Percentiles rank a stretch among this genome's conserved stretches.
These are phyloP conservation scores for Millerozyma miso DNA, from an alignment of 805 yeast genomes.

Conservation along the genomic window DNA sequence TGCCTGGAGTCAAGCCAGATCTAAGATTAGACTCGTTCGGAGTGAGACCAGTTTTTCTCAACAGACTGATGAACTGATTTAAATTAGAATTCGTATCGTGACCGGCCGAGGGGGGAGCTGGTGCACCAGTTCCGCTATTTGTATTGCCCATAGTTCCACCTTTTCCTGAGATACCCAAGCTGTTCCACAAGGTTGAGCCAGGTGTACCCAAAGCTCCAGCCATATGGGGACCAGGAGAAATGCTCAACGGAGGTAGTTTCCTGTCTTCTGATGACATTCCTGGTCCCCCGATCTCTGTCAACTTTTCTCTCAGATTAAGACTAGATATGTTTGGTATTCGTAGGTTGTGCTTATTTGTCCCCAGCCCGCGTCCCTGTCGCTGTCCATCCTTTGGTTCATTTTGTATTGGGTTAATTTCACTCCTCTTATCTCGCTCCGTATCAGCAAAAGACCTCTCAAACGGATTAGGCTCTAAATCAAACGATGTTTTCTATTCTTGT, in stretches of 20 bases:
- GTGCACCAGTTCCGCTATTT: not conserved
- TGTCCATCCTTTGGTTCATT: slow-evolving; percentile 8
- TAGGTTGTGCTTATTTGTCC: slow-evolving; percentile 31
- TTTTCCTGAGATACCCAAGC: slow-evolving; percentile 40
- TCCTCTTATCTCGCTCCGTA: slow-evolving; percentile 31
- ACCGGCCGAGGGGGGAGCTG: slow-evolving; percentile 5
- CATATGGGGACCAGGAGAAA: slow-evolving; percentile 40
- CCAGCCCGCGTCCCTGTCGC: not conserved
- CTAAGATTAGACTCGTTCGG: slow-evolving; percentile 74
- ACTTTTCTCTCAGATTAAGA: slow-evolving; percentile 13
- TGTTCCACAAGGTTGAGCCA: slow-evolving; percentile 46
- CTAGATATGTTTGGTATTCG: slow-evolving; percentile 31
- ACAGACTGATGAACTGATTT: slow-evolving; percentile 26
- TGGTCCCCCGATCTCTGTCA: slow-evolving; percentile 35
- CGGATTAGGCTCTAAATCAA: slow-evolving; percentile 90
- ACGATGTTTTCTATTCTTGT: slow-evolving; percentile 40
- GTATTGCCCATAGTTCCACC: slow-evolving; percentile 8
- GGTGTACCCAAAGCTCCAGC: slow-evolving; percentile 47
- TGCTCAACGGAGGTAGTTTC: slow-evolving; percentile 49
- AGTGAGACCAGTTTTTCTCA: slow-evolving; percentile 57
- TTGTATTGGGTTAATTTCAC: slow-evolving; percentile 2
- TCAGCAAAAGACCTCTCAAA: slow-evolving; percentile 92
- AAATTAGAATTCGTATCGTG: slow-evolving; percentile 10
- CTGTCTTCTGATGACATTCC: slow-evolving; percentile 59
- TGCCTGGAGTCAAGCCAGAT: slow-evolving; percentile 68